These are phyloP conservation scores for Debaryomyces udenii DNA, from an alignment of 1,139 yeast species.

Conservation along the genomic window DNA sequence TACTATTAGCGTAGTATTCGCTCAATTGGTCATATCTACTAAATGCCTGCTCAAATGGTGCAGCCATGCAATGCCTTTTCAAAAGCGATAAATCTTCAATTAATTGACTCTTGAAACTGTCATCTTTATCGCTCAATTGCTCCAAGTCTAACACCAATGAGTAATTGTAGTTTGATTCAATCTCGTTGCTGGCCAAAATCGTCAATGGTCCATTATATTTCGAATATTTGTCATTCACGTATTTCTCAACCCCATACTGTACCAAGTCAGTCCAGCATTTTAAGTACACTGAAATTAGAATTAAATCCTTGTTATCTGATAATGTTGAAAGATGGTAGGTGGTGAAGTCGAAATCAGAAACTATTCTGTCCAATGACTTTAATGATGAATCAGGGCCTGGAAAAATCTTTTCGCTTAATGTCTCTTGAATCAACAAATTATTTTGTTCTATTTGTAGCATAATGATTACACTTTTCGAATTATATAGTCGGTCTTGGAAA, in stretches of 20 bases:
- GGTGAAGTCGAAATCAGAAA: constrained; percentile 95
- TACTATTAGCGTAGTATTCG: constrained; percentile 48
- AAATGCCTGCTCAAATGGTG: constrained; percentile 90
- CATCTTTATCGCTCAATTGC: constrained; percentile 38
- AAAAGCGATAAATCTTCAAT: constrained; percentile 70
- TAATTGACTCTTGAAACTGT: constrained; percentile 51
- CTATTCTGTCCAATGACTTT: constrained; percentile 79
- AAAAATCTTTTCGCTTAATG: constrained; percentile 41
- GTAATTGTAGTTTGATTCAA: constrained; percentile 83
- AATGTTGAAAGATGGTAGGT: constrained; percentile 90
- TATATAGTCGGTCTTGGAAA: neutral
- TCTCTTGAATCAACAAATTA: constrained; percentile 46
- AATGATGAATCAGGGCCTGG: constrained; percentile 32
- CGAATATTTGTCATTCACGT: constrained; percentile 44
- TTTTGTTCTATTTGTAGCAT: constrained; percentile 52
- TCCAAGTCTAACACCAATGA: constrained; percentile 71
- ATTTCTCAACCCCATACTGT: constrained; percentile 63
- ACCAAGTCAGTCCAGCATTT: constrained; percentile 77
- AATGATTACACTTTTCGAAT: constrained; percentile 10
- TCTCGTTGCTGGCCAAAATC: constrained; percentile 28
- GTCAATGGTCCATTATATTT: constrained; percentile 32
- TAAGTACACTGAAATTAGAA: constrained; percentile 70
- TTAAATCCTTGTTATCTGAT: constrained; percentile 59
- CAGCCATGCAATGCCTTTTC: constrained; percentile 87
- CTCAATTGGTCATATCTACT: constrained; percentile 73